Base-by-base conservation (phyloP, 495 filamentous ascomycete genomes). In the Penicillium tannophilum region DNA sequence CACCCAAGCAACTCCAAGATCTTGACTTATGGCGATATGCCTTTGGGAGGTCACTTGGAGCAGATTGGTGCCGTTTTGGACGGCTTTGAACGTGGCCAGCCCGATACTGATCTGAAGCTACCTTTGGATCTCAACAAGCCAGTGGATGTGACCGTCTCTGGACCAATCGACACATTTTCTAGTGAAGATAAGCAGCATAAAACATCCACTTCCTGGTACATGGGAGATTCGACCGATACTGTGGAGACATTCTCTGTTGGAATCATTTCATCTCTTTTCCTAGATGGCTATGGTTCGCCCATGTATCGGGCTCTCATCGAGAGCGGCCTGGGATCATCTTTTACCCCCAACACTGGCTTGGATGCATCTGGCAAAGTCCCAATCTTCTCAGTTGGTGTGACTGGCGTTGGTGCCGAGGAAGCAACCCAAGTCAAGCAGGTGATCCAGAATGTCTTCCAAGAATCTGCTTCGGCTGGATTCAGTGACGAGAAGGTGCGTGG, bases 1-100 rank as follows among this genome's bases (percentile, higher is more conserved):
- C 92, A 98, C 72, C 94, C 94, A 0, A 98, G 92, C 65, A 98
- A 98, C 72, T 86, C 93, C 16, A 97, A 96, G 74, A 77, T 98
- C 19, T 84, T 97, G 63, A 97, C 94, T 1, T 98, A 98, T 63
- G 94, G 94, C 54, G 88, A 98, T 67, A 92, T 96, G 87, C 89
- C 91, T 0, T 74, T 98, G 43, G 78, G 76, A 19, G 86, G 88
- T 54, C 94, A 98, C 73, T 69, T 97, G 44, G 74, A 82, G 65
- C 88, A 93, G 64, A 79, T 98, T 49, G 85, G 90, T 64, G 77
- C 81, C 7, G 86, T 87, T 36, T 77, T 98, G 52, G 79, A 84
- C 53, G 75, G 74, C 2, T 97, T 97, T 67, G 82, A 85, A 20
- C 85, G 76, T 57, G 88, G 88, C 12, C 66, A 82, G 48, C 82